Conservation (phyloP, 495 filamentous ascomycete genomes). For the Jackrogersella minutella region DNA sequence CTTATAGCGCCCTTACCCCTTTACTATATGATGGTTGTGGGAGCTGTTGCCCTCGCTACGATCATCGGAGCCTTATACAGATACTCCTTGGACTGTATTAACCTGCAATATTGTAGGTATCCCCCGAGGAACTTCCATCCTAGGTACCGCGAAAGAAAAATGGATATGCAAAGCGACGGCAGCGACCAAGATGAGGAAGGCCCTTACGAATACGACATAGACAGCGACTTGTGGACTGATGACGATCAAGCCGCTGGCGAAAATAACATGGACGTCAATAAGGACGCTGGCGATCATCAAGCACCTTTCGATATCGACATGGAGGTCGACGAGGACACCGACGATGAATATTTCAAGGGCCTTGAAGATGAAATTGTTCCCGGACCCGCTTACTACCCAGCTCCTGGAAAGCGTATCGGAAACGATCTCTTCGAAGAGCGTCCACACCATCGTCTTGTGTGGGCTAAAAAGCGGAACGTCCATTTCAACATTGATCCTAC, state of each 20-base stretch:
- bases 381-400: no score
- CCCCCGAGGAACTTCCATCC: slow-evolving; percentile 32
- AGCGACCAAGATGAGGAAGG: no score
- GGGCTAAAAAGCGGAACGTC: slow-evolving; percentile 24
- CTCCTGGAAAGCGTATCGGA: slow-evolving; percentile 1
- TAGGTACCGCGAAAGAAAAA: background rate
- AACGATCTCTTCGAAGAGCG: slow-evolving; percentile 27
- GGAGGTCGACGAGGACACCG: background rate
- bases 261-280: no score
- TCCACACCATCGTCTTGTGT: slow-evolving; percentile 7
- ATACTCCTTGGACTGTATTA: background rate
- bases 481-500: slow-evolving; percentile 37
- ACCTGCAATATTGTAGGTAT: slow-evolving; percentile 7
- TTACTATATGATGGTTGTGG: background rate
- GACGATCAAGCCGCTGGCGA: no score
- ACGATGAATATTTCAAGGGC: background rate
- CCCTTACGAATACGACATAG: no score
- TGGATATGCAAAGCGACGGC: no score
- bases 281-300: no score
- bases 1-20: background rate
- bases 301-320: background rate
- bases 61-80: background rate
- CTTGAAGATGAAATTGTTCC: background rate
- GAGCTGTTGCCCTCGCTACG: background rate
- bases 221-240: no score